These are phyloP conservation scores for Xylariaceae sp. DNA, from an alignment of 2,329 filamentous ascomycete species.

Conservation along the genomic window DNA sequence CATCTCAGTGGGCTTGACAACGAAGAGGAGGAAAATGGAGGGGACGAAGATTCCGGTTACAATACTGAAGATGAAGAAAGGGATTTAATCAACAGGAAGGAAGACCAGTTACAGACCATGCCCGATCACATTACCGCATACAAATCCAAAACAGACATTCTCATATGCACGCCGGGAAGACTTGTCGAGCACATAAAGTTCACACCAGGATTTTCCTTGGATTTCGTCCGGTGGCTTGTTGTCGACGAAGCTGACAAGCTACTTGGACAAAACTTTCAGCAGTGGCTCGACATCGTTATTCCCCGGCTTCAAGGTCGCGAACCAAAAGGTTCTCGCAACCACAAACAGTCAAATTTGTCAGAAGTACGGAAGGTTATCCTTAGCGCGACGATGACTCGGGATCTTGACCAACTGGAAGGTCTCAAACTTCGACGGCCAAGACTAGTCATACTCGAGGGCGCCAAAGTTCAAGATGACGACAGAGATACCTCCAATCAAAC, in stretches of 20 bases:
- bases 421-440: slow-evolving; percentile 70
- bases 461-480: slow-evolving; percentile 30
- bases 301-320: slow-evolving; percentile 50
- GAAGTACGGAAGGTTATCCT: slow-evolving; percentile 76
- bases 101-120: slow-evolving; percentile 37
- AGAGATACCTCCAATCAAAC: slow-evolving; percentile 40
- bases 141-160: slow-evolving; percentile 73
- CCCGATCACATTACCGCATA: slow-evolving; percentile 62
- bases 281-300: slow-evolving; percentile 75
- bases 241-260: slow-evolving; percentile 93
- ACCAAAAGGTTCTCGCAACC: slow-evolving; percentile 49
- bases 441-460: slow-evolving; percentile 68
- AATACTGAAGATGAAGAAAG: slow-evolving; percentile 33
- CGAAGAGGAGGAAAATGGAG: slow-evolving; percentile 35
- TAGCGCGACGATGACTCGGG: slow-evolving; percentile 87
- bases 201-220: slow-evolving; percentile 76
- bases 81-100: slow-evolving; percentile 27
- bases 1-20: slow-evolving; percentile 39
- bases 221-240: slow-evolving; percentile 79
- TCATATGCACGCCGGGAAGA: slow-evolving; percentile 88
- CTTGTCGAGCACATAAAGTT: slow-evolving; percentile 85
- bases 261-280: slow-evolving; percentile 86
- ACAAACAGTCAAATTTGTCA: slow-evolving; percentile 48
- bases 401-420: slow-evolving; percentile 73
- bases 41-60: slow-evolving; percentile 33